Percentiles rank a stretch among this genome's conserved stretches.
Conservation (phyloP, 306 rosid genomes). For the Sphenostylis stenocarpa region DNA sequence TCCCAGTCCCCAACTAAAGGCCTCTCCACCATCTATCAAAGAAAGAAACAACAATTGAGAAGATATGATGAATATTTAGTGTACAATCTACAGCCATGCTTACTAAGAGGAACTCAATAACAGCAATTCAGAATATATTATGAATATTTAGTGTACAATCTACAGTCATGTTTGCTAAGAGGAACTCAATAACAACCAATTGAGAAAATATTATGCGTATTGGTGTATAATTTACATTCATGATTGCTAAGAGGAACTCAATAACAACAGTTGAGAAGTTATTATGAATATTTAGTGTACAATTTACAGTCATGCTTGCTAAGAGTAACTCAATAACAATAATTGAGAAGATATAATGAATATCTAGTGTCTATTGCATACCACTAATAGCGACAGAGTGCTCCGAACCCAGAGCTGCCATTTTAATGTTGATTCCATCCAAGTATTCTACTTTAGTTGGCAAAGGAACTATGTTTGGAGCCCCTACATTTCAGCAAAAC, state of each 20-base stretch:
- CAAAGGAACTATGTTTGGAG: slow-evolving; percentile 55
- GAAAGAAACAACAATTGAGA: slow-evolving; percentile 23
- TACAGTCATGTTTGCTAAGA: neutral
- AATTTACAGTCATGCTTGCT: neutral
- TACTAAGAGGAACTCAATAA: neutral
- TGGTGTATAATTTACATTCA: neutral
- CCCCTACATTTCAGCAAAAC: slow-evolving; percentile 51
- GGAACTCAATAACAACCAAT: neutral
- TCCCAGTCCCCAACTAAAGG: slow-evolving; percentile 93
- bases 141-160: neutral
- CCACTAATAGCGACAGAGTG: slow-evolving; percentile 87
- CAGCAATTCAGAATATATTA: slow-evolving; percentile 12
- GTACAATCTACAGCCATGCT: slow-evolving; percentile 1
- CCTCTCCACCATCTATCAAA: slow-evolving; percentile 74
- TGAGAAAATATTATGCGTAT: slow-evolving; percentile 13
- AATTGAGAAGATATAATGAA: no score
- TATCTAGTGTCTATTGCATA: slow-evolving; percentile 33
- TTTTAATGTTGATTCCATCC: slow-evolving; percentile 70
- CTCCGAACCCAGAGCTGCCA: slow-evolving; percentile 85
- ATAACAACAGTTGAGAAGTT: slow-evolving; percentile 1
- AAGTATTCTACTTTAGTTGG: slow-evolving; percentile 88
- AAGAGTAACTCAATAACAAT: neutral
- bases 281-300: slow-evolving; percentile 3
- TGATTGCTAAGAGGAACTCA: neutral
- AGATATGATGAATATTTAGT: slow-evolving; percentile 1